These are phyloP conservation scores for Phialophora chinensis DNA, from an alignment of 2,329 filamentous ascomycete genomes.

Conservation along the genomic window DNA sequence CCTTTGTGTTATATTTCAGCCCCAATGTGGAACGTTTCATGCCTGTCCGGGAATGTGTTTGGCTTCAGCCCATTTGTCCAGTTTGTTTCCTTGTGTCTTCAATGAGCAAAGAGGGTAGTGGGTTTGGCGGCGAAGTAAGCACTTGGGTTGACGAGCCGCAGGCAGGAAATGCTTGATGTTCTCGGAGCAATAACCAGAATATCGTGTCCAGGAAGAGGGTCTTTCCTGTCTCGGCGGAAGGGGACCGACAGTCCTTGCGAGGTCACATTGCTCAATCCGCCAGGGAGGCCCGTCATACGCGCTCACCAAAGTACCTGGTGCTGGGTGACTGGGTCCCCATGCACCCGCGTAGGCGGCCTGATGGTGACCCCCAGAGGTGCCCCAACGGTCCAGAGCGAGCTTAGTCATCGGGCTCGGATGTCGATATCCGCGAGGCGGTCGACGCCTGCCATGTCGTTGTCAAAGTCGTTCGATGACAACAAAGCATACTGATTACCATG, in stretches of 20 bases:
- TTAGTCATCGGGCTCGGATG: not conserved
- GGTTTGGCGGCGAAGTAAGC: not conserved
- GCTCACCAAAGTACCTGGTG: too few relatives aligned
- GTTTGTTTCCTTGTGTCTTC: not conserved
- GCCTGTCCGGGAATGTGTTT: not conserved
- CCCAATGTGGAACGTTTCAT: too few relatives aligned
- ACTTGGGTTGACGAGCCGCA: not conserved
- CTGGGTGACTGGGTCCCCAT: too few relatives aligned
- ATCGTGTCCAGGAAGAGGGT: not conserved
- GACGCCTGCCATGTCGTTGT: too few relatives aligned
- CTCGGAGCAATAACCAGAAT: not conserved
- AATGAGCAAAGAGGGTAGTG: not conserved
- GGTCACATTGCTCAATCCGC: not conserved
- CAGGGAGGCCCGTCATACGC: not conserved
- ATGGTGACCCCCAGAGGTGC: too few relatives aligned
- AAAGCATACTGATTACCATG: too few relatives aligned
- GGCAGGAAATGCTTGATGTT: not conserved
- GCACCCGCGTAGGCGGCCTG: too few relatives aligned
- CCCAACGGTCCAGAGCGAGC: not conserved
- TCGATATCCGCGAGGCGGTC: not conserved
- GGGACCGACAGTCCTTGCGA: not conserved
- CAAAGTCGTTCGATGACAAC: too few relatives aligned
- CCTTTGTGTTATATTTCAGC: too few relatives aligned
- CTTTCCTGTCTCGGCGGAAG: not conserved
- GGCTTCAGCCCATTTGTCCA: not conserved